Evolutionary conservation across 1,284 basidiomycete genomes (phyloP), one percentile per base, ranked within the genome.

Genomic region (Cystobasidium pallidum): DNA sequence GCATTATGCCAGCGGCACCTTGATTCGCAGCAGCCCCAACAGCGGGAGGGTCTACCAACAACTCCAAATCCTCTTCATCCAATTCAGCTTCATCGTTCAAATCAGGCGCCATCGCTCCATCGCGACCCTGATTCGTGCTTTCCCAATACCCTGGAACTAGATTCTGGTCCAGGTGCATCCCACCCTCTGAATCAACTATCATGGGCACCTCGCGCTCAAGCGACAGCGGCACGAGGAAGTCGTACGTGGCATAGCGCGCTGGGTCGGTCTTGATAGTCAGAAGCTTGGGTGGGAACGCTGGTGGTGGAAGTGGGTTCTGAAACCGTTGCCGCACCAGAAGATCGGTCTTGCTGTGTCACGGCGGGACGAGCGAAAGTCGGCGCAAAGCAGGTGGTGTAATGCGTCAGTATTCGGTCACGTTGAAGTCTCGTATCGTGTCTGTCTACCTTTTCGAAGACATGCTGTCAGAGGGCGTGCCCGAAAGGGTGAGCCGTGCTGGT

Each of bases 241-340:
- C 88, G 19, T 91, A 90, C 32, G 86, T 86, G 26, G 91, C 89
- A 81, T 95, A 92, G 47, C 94, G 90, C 79, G 86, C 85, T 13
- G 92, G 88, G 79, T 90, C 87, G 36, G 94, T 95, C 32, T 89
- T 88, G 68, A 96, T 89, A 73, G 93, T 87, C 77, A 97, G 85
- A 19, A 96, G 83, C 82, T 95, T 95, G 45, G 94, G 93, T 15
- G 94, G 93, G 84, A 91, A 96, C 83, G 94, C 92, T 43, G 94
- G 94, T 11, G 92, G 85, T 2, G 94, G 94, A 2, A 97, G 86
- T 2, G 92, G 92, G 82, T 97, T 95, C 59, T 88, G 86, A 81
- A 94, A 96, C 19, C 94, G 89, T 32, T 95, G 92, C 70, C 91
- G 88, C 67, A 95, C 91, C 68, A 96, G 84, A 45, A 97, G 86